These are phyloP conservation scores for Isabelozyma rhagii DNA, from an alignment of 805 yeast species.

Conservation along the genomic window DNA sequence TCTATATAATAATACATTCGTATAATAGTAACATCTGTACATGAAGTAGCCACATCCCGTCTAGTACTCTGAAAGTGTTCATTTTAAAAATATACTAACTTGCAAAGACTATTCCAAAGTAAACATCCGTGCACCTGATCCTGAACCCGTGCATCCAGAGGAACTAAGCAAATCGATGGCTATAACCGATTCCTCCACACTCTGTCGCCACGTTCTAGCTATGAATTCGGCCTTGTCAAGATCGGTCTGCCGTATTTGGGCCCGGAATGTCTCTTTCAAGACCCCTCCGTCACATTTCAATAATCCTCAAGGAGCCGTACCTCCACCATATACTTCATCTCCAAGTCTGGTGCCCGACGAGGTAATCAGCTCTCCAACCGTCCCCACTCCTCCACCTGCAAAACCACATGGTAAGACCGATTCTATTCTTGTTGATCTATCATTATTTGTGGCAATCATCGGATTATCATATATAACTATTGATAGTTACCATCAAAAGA, in stretches of 20 bases:
- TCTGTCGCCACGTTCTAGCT: not conserved
- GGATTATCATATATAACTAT: constrained; percentile 48
- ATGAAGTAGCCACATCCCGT: no score
- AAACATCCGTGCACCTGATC: no score
- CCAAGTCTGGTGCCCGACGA: not conserved
- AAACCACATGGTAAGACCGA: constrained; percentile 1
- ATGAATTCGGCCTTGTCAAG: not conserved
- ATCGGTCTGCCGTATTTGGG: not conserved
- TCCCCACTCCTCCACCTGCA: not conserved
- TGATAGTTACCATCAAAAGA: constrained; percentile 46
- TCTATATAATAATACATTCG: not conserved
- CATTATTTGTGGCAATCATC: constrained; percentile 33
- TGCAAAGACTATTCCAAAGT: no score
- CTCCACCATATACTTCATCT: not conserved
- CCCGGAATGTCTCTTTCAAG: not conserved
- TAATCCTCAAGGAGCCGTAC: not conserved
- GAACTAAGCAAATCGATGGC: not conserved
- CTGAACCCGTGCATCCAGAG: not conserved
- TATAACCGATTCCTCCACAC: not conserved
- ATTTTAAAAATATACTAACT: no score
- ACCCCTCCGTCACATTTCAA: not conserved
- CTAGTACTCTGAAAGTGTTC: no score
- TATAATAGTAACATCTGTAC: no score
- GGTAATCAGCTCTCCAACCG: not conserved
- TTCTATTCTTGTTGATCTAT: not conserved